These are phyloP conservation scores for Puccinellia tenuiflora DNA, from an alignment of 176 grass and related monocot species.

Conservation along the genomic window DNA sequence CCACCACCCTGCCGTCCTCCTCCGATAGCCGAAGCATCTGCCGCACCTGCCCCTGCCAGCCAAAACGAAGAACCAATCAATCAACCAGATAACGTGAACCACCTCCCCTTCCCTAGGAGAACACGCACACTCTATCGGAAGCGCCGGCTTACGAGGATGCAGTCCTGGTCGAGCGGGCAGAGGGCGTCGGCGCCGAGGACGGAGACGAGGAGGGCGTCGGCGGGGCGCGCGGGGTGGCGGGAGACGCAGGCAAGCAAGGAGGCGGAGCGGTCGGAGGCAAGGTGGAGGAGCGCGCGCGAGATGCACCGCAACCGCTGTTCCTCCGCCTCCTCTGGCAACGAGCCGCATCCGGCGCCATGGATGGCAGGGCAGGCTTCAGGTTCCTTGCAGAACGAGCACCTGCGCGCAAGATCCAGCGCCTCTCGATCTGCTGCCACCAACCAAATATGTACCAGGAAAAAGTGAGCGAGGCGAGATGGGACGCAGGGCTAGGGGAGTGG, in stretches of 20 bases:
- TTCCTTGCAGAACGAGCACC: too few relatives aligned
- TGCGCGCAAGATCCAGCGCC: too few relatives aligned
- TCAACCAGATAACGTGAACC: neutral
- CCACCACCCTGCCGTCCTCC: constrained; percentile 27
- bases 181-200: constrained; percentile 29
- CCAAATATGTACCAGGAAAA: too few relatives aligned
- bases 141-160: constrained; percentile 49
- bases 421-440: too few relatives aligned
- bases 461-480: too few relatives aligned
- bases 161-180: constrained; percentile 40
- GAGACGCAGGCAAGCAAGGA: constrained; percentile 47
- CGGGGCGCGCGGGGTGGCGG: constrained; percentile 30
- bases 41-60: constrained; percentile 54
- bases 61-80: neutral
- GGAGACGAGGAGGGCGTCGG: constrained; percentile 40
- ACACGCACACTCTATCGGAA: neutral
- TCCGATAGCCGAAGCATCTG: constrained; percentile 69
- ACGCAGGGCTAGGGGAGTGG: too few relatives aligned
- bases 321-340: too few relatives aligned
- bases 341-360: too few relatives aligned
- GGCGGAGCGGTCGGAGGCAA: constrained; percentile 41
- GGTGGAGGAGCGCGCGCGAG: constrained; percentile 49
- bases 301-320: too few relatives aligned
- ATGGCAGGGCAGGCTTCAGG: too few relatives aligned
- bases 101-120: neutral